Base-by-base conservation (phyloP, 257 asterid species). In the Nicotiana paniculata region DNA sequence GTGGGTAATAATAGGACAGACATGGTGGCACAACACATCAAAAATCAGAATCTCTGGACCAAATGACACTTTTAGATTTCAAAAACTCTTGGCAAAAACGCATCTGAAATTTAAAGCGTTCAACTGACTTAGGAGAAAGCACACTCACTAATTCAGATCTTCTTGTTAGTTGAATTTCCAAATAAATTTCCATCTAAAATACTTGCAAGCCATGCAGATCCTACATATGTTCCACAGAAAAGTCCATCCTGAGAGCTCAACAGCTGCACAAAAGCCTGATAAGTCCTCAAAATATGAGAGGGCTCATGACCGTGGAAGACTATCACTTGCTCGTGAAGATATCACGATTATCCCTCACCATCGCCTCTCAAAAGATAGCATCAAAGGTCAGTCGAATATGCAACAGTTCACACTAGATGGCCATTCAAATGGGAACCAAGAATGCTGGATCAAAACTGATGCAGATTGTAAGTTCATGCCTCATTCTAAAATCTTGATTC, bases 381-480 rank as follows among this genome's bases (percentile, higher is more conserved):
- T 81, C 35, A 85, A 89, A 88, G 83, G 88, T 89, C 91, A 83
- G 51, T 64, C 93, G 63, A 84, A 80, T 79, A 28, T 85, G 75
- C 33, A 84, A 64, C 91, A 88, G 62, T 83, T 70, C 77, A 80
- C 88, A 26, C 69, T 87, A 77, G 82, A 69, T 82, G 82, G 83
- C 28, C 90, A 88, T 65, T 28, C 85, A 24, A 63, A 84, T 63
- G 97, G 88, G 82, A 91, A 89, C 35, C 82, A 85, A 21, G 98
- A 92, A 87, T 88, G 90, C 82, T 96, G 99, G 99, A 92, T 91
- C 88, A 96, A 94, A 85, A 90, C 95, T 48, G 99, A 96, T 84
- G 91, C 95, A 85, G 93, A 96, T 88, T 96, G 99, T 96, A 92
- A 91, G 99, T 92, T 43, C 80, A 39, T 53, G 46, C 32, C 75